Percentiles rank a stretch among this genome's conserved stretches.
phyloP scores from a whole-genome alignment of 805 yeast genomes.

The Candida arabinofermentans region DNA sequence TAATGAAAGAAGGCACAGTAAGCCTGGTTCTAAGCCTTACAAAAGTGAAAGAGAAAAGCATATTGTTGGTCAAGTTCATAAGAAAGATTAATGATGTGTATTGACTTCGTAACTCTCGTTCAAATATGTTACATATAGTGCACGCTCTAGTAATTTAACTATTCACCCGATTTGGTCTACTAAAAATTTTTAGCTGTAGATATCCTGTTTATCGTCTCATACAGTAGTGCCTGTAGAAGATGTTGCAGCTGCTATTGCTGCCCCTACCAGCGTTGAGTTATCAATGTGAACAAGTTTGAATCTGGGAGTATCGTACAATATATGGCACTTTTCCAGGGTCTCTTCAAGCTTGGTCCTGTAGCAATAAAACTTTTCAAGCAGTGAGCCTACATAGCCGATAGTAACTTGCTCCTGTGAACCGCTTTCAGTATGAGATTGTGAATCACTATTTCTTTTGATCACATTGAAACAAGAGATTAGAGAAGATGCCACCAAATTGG shows the following conservation, averaged over 20 bases:
- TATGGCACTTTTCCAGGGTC: constrained; percentile 8
- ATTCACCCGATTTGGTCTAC: too few species aligned
- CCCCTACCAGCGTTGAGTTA: constrained; percentile 48
- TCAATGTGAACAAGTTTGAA: constrained; percentile 38
- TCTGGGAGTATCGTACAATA: constrained; percentile 24
- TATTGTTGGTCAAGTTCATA: constrained; percentile 74
- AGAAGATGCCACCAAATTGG: constrained; percentile 39
- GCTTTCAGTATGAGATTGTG: neutral
- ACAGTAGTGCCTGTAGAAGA: neutral
- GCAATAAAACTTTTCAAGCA: constrained; percentile 39
- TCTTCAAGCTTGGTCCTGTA: constrained; percentile 34
- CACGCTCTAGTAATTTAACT: too few species aligned
- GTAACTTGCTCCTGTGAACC: constrained; percentile 17
- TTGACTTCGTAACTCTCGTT: neutral
- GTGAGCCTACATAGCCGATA: constrained; percentile 51
- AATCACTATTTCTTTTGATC: constrained; percentile 12
- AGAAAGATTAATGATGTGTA: constrained; percentile 26
- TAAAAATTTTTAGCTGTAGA: too few species aligned
- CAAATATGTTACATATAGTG: too few species aligned
- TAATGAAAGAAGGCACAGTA: constrained; percentile 77
- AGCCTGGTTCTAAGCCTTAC: constrained; percentile 53
- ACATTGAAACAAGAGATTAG: constrained; percentile 36
- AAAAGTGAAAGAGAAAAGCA: constrained; percentile 81
- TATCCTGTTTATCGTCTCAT: neutral
- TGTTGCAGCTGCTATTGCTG: constrained; percentile 44